A percentile compares a stretch with the other conserved stretches of the same genome.
Evolutionary conservation across 2,329 filamentous ascomycete species (phyloP).

Genomic region (Hypomyces perniciosus): DNA sequence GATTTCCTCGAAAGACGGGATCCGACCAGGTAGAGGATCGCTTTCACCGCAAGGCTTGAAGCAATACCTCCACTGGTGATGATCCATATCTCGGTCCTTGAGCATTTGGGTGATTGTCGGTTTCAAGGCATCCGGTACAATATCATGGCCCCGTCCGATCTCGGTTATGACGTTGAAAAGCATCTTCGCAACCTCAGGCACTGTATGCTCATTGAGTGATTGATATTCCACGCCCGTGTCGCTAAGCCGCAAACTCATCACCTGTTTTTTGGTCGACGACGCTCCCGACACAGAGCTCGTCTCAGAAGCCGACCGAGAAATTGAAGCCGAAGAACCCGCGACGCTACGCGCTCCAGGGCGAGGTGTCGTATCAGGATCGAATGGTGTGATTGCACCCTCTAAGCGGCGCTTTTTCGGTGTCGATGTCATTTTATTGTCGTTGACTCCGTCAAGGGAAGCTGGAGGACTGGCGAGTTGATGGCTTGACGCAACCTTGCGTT

Average conservation of each 20-base stretch:
- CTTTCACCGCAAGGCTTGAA: background rate
- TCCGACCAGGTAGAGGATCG: background rate
- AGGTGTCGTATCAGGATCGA: background rate
- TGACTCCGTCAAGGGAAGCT: background rate
- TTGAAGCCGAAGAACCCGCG: background rate
- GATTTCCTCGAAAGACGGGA: background rate
- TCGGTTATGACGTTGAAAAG: background rate
- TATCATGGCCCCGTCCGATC: background rate
- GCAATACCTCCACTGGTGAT: background rate
- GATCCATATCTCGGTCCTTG: background rate
- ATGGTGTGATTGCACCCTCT: no score
- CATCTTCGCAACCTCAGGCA: background rate
- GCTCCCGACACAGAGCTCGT: background rate
- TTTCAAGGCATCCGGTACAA: background rate
- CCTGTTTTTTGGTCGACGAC: background rate
- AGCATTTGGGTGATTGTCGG: background rate
- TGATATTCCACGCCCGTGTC: background rate
- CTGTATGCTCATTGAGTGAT: background rate
- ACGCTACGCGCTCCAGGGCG: background rate
- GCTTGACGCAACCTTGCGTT: background rate
- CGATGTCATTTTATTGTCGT: background rate
- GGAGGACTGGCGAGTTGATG: background rate
- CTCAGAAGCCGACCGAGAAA: background rate
- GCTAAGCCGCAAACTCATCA: background rate
- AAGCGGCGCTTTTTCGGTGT: background rate